Evolutionary conservation across 1,284 basidiomycete genomes (phyloP).

Genomic region (Stereum hirsutum): DNA sequence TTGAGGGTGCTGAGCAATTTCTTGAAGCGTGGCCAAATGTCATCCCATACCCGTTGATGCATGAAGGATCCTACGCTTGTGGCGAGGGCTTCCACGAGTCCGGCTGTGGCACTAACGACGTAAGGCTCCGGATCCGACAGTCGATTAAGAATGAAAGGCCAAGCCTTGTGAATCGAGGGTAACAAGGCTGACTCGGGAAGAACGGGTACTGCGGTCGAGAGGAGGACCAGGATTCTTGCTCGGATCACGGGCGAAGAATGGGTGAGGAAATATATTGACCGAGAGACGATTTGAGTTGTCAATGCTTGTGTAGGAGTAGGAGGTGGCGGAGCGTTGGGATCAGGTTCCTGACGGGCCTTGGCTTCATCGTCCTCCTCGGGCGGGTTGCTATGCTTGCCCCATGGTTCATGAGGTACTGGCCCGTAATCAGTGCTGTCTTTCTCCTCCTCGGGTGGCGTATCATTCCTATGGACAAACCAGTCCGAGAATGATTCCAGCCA

Average conservation of each 20-base stretch:
- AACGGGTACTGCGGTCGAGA: conserved; percentile 66
- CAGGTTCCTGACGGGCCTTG: conserved; percentile 13
- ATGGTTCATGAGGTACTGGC: conserved; percentile 48
- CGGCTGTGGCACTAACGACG: conserved; percentile 69
- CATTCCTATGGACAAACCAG: conserved; percentile 55
- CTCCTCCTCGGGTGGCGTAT: conserved; percentile 18
- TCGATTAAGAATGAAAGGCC: conserved; percentile 85
- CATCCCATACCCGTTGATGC: conserved; percentile 75
- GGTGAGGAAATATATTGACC: conserved; percentile 85
- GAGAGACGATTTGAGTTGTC: conserved; percentile 75
- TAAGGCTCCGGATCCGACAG: conserved; percentile 65
- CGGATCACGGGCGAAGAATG: conserved; percentile 80
- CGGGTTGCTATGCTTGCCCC: conserved; percentile 24
- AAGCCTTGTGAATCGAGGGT: conserved; percentile 76
- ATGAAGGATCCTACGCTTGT: conserved; percentile 74
- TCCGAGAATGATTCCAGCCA: conserved; percentile 41
- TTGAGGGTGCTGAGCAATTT: conserved; percentile 51
- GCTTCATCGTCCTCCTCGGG: conserved; percentile 17
- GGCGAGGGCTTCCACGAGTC: conserved; percentile 61
- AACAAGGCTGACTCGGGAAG: conserved; percentile 71
- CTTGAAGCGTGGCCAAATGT: conserved; percentile 81
- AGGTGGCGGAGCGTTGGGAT: conserved; percentile 22
- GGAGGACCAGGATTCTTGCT: conserved; percentile 67
- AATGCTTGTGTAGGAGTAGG: conserved; percentile 65
- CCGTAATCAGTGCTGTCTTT: conserved; percentile 41